Evolutionary conservation across 176 grass and related monocot species (phyloP), one percentile per base, ranked within the genome.

Genomic region (Triticum timopheevii): DNA sequence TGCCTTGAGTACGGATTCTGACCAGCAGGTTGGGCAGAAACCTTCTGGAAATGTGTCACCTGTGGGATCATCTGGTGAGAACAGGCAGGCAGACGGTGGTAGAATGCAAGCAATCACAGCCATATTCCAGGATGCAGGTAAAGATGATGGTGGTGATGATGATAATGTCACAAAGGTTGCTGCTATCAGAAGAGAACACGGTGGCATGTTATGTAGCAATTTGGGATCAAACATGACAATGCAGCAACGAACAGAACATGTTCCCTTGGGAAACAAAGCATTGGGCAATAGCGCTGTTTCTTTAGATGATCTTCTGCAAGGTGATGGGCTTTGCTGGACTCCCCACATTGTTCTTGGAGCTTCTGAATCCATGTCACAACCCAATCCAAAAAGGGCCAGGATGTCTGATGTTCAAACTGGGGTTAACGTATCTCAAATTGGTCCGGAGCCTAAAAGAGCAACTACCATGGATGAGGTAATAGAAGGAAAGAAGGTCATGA

Each of bases 261-360:
- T 52, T 71, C 71, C 47, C 10, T 65, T 42, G 30, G 79, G 84
- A 36, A 82, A 86, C 36, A 70, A 83, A 88, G 78, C 47, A 36
- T 66, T 61, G 35, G 86, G 72, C 56, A 66, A 87, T 64, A 82
- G 35, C 75, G 69, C 69, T 44, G 42, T 73, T 81, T 82, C 74
- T 85, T 86, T 83, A 78, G 95, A 94, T 94, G 92, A 93, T 19
- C 23, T 90, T 58, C 68, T 92, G 88, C 86, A 93, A 73, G 89
- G 78, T 47, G 75, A 91, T 72, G 92, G 92, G 13, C 88, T 92
- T 70, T 83, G 61, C 52, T 94, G 90, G 90, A 56, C 61, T 62
- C 64, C 90, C 38, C 84, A 82, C 74, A 20, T 75, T 73, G 78
- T 73, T 70, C 31, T 64, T 86, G 35, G 23, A 59, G 22, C 79